A percentile compares a stretch with the other conserved stretches of the same genome.
These are phyloP conservation scores for Collybia mongolica DNA, from an alignment of 768 basidiomycete genomes.

Conservation along the genomic window DNA sequence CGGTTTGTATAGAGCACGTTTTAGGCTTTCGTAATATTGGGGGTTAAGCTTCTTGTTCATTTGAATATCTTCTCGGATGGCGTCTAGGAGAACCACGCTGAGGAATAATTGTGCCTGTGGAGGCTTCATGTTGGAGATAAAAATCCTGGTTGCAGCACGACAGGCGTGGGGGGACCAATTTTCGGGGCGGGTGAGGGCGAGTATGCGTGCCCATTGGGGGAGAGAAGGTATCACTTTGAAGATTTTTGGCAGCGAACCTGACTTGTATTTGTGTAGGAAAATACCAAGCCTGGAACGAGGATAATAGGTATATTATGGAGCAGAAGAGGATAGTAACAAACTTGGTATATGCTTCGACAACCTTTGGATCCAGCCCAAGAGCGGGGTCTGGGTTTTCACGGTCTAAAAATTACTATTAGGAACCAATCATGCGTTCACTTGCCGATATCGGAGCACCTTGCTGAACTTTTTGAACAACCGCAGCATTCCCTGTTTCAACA, in stretches of 20 bases:
- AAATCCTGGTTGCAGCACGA: constrained; percentile 90
- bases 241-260: constrained; percentile 91
- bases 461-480: constrained; percentile 58
- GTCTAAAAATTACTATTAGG: constrained; percentile 27
- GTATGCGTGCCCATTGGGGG: constrained; percentile 92
- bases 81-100: constrained; percentile 87
- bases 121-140: constrained; percentile 96
- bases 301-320: constrained; percentile 2
- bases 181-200: constrained; percentile 90
- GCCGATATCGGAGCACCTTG: constrained; percentile 39
- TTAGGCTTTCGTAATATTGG: constrained; percentile 92
- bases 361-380: constrained; percentile 85
- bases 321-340: constrained; percentile 33
- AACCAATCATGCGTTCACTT: background rate
- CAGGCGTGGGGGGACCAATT: constrained; percentile 96
- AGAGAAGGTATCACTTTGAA: constrained; percentile 98
- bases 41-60: constrained; percentile 87
- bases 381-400: constrained; percentile 72
- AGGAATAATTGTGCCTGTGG: constrained; percentile 91
- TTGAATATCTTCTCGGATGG: constrained; percentile 85
- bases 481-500: constrained; percentile 50
- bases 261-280: constrained; percentile 86
- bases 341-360: constrained; percentile 94
- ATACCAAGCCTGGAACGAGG: constrained; percentile 65
- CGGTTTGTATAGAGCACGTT: constrained; percentile 92